These are phyloP conservation scores for Xerocomus cyaneibrunnescens DNA, from an alignment of 1,284 basidiomycete species.

Conservation along the genomic window DNA sequence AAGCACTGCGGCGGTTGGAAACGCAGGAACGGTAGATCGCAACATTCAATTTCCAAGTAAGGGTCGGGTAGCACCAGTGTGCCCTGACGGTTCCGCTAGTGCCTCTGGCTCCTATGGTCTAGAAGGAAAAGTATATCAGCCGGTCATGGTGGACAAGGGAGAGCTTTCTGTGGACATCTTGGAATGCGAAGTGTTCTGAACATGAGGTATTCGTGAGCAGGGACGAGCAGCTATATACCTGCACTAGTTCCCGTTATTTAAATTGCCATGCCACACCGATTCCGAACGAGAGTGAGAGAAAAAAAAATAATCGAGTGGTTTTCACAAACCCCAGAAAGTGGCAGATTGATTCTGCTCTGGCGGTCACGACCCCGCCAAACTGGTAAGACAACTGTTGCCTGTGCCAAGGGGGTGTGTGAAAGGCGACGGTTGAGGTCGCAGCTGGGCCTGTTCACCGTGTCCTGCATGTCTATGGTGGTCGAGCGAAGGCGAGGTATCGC, in stretches of 20 bases:
- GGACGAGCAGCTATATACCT: background rate
- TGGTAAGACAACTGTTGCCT: background rate
- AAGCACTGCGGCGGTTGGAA: background rate
- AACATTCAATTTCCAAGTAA: background rate
- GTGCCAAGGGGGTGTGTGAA: background rate
- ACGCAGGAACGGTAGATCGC: background rate
- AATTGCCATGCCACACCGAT: too few species aligned
- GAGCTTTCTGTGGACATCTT: too few species aligned
- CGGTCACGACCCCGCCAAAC: background rate
- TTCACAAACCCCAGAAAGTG: background rate
- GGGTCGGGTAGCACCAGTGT: background rate
- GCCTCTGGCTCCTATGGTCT: too few species aligned
- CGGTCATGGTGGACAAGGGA: background rate
- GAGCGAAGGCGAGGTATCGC: background rate
- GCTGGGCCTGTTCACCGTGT: background rate
- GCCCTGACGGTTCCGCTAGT: background rate
- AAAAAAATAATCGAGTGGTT: too few species aligned
- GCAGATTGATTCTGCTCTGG: background rate
- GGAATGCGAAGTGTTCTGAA: background rate
- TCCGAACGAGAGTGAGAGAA: background rate
- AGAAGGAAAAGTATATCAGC: too few species aligned
- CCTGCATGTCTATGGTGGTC: background rate
- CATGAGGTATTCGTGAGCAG: background rate
- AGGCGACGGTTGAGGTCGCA: background rate
- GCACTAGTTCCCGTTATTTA: background rate